Evolutionary conservation across 805 yeast genomes (phyloP).

Genomic region (Monosporozyma servazzii): DNA sequence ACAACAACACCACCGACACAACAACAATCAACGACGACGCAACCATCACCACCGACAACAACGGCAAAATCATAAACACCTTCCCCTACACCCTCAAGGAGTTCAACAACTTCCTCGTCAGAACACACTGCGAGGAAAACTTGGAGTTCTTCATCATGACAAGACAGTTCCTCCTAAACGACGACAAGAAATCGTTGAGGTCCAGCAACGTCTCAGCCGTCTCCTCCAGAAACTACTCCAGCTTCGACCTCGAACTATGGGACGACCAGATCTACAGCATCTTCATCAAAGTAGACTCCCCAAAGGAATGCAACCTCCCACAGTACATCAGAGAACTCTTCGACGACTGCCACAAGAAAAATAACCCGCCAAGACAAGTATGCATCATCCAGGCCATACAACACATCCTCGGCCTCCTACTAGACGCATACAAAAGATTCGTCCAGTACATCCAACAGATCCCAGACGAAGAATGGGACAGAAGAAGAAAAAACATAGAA

Average conservation of each 20-base stretch:
- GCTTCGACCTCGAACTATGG: slow-evolving; percentile 16
- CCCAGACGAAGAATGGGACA: not conserved
- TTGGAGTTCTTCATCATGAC: slow-evolving; percentile 19
- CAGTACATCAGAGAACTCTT: slow-evolving; percentile 16
- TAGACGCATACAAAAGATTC: slow-evolving; percentile 21
- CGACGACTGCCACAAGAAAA: slow-evolving; percentile 10
- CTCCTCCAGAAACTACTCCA: not conserved
- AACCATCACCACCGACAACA: not conserved
- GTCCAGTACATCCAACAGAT: slow-evolving; percentile 1
- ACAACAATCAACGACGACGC: not conserved
- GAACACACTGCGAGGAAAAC: slow-evolving; percentile 28
- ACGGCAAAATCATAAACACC: not conserved
- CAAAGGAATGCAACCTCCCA: slow-evolving; percentile 27
- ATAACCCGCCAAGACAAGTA: slow-evolving; percentile 13
- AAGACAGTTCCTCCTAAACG: slow-evolving; percentile 6
- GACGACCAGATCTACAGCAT: slow-evolving; percentile 14
- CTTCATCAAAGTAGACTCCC: slow-evolving; percentile 21
- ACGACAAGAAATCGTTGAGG: slow-evolving; percentile 1
- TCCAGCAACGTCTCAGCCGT: not conserved
- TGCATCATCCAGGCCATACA: slow-evolving; percentile 18
- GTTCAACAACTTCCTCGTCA: slow-evolving; percentile 18
- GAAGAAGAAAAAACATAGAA: not conserved
- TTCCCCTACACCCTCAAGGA: slow-evolving; percentile 12
- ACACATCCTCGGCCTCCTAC: slow-evolving; percentile 20
- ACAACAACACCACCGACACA: no score